Conservation (phyloP, 169 alveolate genomes). For the Eimeria zaria region DNA sequence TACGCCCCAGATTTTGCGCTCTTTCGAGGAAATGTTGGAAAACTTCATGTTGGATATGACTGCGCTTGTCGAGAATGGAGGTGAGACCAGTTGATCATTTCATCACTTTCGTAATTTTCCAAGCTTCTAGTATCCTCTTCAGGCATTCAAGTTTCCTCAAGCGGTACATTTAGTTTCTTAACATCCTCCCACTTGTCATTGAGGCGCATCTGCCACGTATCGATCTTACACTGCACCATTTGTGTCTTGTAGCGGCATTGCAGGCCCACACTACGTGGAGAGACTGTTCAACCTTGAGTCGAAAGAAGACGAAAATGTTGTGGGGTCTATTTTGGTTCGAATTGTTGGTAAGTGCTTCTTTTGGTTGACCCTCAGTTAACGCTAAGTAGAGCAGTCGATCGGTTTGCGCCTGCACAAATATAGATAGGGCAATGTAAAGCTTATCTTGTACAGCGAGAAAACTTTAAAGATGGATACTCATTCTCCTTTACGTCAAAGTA, state of each 20-base stretch:
- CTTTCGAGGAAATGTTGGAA: background rate
- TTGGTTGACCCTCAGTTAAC: background rate
- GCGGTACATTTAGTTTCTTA: background rate
- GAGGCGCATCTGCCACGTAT: background rate
- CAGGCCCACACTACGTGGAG: background rate
- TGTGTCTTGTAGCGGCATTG: background rate
- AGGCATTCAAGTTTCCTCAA: background rate
- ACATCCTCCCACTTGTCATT: background rate
- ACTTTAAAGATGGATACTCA: background rate
- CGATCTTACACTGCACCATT: background rate
- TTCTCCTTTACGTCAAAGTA: background rate
- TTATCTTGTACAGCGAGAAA: background rate
- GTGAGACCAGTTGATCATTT: background rate
- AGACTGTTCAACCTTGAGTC: background rate
- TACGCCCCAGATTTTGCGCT: background rate
- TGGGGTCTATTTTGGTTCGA: background rate
- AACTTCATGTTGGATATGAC: background rate
- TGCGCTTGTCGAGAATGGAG: background rate
- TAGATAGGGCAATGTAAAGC: background rate
- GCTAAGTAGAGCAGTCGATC: background rate
- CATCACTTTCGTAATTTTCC: background rate
- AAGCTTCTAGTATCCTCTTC: background rate
- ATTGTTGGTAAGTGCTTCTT: background rate
- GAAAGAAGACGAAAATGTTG: background rate
- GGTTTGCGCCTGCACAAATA: background rate